Evolutionary conservation across 2,329 filamentous ascomycete species (phyloP).

Genomic region (Pleomassaria siparia): DNA sequence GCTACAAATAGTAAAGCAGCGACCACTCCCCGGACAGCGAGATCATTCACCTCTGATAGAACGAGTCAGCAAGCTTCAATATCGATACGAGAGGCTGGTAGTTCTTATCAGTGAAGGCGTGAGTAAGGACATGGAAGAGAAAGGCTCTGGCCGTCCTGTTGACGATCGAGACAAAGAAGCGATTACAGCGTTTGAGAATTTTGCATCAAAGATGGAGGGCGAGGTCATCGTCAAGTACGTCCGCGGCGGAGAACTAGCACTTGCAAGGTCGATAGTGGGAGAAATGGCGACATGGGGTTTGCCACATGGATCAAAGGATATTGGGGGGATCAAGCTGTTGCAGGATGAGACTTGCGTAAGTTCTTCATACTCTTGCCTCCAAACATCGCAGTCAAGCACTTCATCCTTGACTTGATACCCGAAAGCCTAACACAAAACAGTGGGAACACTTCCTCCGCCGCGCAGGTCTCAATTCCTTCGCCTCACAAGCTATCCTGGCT

Average conservation of each 20-base stretch:
- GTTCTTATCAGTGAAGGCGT: conserved; percentile 63
- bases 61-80: conserved; percentile 55
- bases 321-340: conserved; percentile 42
- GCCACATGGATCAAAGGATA: conserved; percentile 26
- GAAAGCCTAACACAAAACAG: conserved; percentile 16
- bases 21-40: conserved; percentile 63
- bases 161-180: conserved; percentile 46
- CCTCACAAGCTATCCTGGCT: conserved; percentile 65
- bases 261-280: conserved; percentile 37
- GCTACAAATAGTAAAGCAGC: conserved; percentile 72
- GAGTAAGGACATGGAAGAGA: conserved; percentile 25
- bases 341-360: conserved; percentile 59
- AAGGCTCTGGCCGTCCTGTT: conserved; percentile 23
- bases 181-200: conserved; percentile 55
- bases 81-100: conserved; percentile 67
- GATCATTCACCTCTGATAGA: conserved; percentile 50
- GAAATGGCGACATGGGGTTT: conserved; percentile 40
- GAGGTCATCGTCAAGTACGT: conserved; percentile 44
- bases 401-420: background rate
- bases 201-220: conserved; percentile 45
- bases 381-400: background rate
- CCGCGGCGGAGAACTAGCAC: conserved; percentile 44
- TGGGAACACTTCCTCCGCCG: conserved; percentile 70
- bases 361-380: background rate
- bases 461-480: conserved; percentile 70